Conservation (phyloP, 352 stramenopile species). For the Pythium angustatum region DNA sequence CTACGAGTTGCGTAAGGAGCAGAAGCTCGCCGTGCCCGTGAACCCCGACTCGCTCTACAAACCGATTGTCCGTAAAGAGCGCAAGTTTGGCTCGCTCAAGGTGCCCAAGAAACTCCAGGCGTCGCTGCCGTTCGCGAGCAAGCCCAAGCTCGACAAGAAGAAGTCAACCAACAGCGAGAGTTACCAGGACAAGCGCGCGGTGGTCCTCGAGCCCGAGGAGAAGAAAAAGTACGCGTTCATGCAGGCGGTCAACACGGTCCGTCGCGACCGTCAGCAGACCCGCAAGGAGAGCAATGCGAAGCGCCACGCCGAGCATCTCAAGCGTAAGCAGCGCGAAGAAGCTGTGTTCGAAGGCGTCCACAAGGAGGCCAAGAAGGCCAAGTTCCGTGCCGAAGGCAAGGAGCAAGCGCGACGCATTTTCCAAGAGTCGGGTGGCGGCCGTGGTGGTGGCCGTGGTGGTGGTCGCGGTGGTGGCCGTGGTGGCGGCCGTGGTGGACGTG, state of each 20-base stretch:
- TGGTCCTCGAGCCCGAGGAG: constrained; percentile 96
- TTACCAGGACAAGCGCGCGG: constrained; percentile 88
- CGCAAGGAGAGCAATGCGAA: constrained; percentile 91
- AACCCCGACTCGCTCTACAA: constrained; percentile 99
- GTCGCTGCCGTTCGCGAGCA: constrained; percentile 96
- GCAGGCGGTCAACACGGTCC: constrained; percentile 96
- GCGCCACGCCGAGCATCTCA: constrained; percentile 84
- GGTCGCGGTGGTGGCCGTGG: constrained; percentile 13
- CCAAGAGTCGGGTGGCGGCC: constrained; percentile 50
- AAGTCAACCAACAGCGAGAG: constrained; percentile 80
- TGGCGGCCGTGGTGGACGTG: constrained; percentile 14
- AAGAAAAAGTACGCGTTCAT: constrained; percentile 97
- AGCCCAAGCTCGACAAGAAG: constrained; percentile 95
- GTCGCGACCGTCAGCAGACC: constrained; percentile 95
- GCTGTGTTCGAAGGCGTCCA: constrained; percentile 86
- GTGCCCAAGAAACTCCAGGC: constrained; percentile 98
- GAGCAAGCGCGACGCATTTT: constrained; percentile 47
- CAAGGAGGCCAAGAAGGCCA: constrained; percentile 85
- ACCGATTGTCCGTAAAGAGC: constrained; percentile 93
- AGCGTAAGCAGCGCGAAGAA: constrained; percentile 93
- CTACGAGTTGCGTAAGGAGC: constrained; percentile 93
- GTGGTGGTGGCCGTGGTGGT: constrained; percentile 23
- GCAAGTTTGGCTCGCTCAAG: constrained; percentile 92
- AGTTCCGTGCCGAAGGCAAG: constrained; percentile 83
- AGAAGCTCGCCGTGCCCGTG: constrained; percentile 93